Base-by-base conservation (phyloP, 1,284 basidiomycete species). In the Ceratobasidium papillatum region DNA sequence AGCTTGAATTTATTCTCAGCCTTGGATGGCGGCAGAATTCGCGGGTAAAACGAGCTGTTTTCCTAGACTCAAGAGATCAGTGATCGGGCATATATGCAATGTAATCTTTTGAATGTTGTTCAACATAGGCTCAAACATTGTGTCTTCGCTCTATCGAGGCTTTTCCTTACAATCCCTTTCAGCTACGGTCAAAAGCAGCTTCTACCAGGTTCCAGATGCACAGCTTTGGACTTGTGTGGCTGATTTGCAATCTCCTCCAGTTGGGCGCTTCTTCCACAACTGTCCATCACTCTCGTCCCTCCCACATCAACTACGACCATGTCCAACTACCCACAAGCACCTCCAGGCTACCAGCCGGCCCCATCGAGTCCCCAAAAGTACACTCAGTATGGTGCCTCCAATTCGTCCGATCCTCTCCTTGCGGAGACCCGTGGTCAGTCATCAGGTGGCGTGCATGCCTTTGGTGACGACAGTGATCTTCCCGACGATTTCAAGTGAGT, bases 401-500 rank as follows among this genome's bases (percentile, higher is more conserved):
- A 72, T 17, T 58, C 41, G 9, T 72, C 69, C 1, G 69, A 72
- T 4, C 69, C 69, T n/a, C 41, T 72, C 3, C 58, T 72, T 11
- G 32, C 34, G 8, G 69, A 61, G 45, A 72, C 56, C 17, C 69
- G 69, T 36, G 69, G 69, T 45, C 69, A 72, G 58, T 62, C 69
- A 27, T 72, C 69, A 36, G 56, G 68, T 71, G 68, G 69, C 69
- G 69, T 72, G 27, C 43, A 62, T 7, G 69, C 38, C 56, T 72
- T 72, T 72, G 58, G 69, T 62, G 69, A 72, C 58, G 69, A 74
- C 65, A 51, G 43, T 34, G 92, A 93, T 79, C 79, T 94, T 74
- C 93, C 92, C 1, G 92, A 94, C 80, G 92, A 94, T 81, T 94
- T 94, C 87, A 92, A 94, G 87, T 72, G 69, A 27, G 92, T 91